Evolutionary conservation across 2,329 filamentous ascomycete genomes (phyloP).

Genomic region (Clonostachys sp.): DNA sequence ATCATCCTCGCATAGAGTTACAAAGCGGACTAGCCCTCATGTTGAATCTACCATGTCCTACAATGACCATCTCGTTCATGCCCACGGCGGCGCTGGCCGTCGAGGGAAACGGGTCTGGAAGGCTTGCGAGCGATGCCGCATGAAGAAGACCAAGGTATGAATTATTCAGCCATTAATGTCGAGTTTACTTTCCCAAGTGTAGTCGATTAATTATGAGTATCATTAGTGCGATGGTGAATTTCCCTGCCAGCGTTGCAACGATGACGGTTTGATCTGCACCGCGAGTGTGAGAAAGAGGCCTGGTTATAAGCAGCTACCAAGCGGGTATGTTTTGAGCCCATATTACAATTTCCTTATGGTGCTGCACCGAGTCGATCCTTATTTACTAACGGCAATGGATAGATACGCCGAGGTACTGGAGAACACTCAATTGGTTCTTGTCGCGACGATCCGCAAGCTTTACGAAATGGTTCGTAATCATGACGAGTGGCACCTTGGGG

Average conservation of each 20-base stretch:
- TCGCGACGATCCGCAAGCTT: slow-evolving; percentile 61
- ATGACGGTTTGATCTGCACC: slow-evolving; percentile 60
- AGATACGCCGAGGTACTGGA: slow-evolving; percentile 63
- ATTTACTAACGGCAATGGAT: slow-evolving; percentile 4
- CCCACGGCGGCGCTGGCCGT: slow-evolving; percentile 35
- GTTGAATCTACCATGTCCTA: no score
- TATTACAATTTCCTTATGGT: background rate
- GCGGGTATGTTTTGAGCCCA: slow-evolving; percentile 36
- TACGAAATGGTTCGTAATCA: slow-evolving; percentile 58
- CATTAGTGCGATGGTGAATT: slow-evolving; percentile 61
- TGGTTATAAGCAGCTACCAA: slow-evolving; percentile 61
- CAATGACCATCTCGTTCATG: no score
- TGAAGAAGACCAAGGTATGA: slow-evolving; percentile 65
- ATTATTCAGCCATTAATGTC: background rate
- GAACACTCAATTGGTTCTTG: slow-evolving; percentile 60
- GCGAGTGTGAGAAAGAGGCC: slow-evolving; percentile 62
- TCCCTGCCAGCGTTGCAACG: slow-evolving; percentile 62
- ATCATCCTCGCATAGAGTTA: no score
- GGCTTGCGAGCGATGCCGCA: slow-evolving; percentile 61
- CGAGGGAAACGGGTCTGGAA: slow-evolving; percentile 64
- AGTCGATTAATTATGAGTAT: background rate
- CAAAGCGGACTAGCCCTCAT: no score
- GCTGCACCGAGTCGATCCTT: background rate
- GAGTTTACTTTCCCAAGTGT: background rate
- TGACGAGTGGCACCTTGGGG: slow-evolving; percentile 55